These are phyloP conservation scores for Saxophila tyrrhenica DNA, from an alignment of 495 filamentous ascomycete genomes.

Conservation along the genomic window DNA sequence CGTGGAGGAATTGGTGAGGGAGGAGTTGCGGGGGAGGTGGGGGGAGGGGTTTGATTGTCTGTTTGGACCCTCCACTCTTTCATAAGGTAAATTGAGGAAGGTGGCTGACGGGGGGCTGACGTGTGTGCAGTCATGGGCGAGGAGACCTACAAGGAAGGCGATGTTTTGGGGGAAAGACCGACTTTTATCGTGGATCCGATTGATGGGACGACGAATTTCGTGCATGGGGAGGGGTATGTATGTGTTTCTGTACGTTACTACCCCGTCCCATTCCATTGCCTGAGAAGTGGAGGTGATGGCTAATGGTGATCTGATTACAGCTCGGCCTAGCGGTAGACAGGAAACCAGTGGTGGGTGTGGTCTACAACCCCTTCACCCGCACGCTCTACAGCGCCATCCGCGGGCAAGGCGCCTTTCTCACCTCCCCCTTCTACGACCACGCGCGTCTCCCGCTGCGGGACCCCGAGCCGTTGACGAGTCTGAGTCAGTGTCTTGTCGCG, in stretches of 20 bases:
- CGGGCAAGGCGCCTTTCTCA: conserved; percentile 58
- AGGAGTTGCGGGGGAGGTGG: conserved; percentile 49
- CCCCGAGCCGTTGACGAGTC: conserved; percentile 43
- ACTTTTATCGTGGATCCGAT: conserved; percentile 88
- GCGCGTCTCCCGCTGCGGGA: conserved; percentile 43
- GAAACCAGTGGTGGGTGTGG: conserved; percentile 59
- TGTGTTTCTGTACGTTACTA: too few relatives aligned
- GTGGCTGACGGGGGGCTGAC: not conserved
- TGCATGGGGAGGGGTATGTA: conserved; percentile 68
- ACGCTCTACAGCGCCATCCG: conserved; percentile 59
- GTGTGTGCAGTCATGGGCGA: conserved; percentile 51
- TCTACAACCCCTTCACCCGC: conserved; percentile 71
- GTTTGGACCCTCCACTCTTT: conserved; percentile 2
- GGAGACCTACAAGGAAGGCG: conserved; percentile 67
- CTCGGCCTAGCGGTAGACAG: conserved; percentile 60
- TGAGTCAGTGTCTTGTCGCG: conserved; percentile 53
- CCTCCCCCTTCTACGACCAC: conserved; percentile 19
- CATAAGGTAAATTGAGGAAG: too few relatives aligned
- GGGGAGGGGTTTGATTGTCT: conserved; percentile 44
- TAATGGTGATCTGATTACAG: too few relatives aligned
- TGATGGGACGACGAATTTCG: conserved; percentile 83
- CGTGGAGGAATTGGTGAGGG: conserved; percentile 64
- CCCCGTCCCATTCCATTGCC: too few relatives aligned
- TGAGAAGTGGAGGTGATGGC: too few relatives aligned
- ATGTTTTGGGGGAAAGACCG: conserved; percentile 51